phyloP scores from a whole-genome alignment of 2,329 filamentous ascomycete species.

The Stachybotrys chartarum region DNA sequence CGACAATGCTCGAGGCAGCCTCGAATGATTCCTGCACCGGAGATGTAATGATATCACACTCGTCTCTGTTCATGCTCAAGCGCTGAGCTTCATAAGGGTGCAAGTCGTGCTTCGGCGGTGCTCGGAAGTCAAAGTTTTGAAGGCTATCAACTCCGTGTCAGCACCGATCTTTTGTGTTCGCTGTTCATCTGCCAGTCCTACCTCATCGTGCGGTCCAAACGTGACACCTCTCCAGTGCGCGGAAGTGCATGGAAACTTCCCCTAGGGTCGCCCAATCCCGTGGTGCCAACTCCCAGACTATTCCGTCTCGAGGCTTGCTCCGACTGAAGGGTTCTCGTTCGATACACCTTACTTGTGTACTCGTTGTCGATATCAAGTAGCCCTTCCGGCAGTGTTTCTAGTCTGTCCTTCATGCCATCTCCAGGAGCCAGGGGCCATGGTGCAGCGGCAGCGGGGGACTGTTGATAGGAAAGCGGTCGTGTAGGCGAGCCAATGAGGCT shows the following conservation, averaged over 20 bases:
- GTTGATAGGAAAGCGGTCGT: background rate
- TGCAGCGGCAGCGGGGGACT: background rate
- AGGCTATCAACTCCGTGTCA: background rate
- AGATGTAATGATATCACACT: background rate
- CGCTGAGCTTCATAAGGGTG: background rate
- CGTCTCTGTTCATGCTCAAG: background rate
- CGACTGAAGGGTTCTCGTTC: background rate
- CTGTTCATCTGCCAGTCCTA: background rate
- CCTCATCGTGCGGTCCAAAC: background rate
- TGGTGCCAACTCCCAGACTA: background rate
- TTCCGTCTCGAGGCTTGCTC: background rate
- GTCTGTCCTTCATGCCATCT: background rate
- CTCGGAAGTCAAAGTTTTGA: background rate
- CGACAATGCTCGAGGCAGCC: background rate
- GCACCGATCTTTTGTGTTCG: background rate
- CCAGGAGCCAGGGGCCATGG: background rate
- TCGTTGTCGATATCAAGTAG: slow-evolving; percentile 2
- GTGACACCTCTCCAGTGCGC: background rate
- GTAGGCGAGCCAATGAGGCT: slow-evolving; percentile 20
- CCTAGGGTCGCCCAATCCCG: background rate
- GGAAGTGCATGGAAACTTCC: background rate
- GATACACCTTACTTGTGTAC: background rate
- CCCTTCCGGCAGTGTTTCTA: background rate
- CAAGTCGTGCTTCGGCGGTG: background rate
- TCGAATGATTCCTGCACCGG: background rate